Base-by-base conservation (phyloP, 2,329 filamentous ascomycete species). In the Cladophialophora psammophila region DNA sequence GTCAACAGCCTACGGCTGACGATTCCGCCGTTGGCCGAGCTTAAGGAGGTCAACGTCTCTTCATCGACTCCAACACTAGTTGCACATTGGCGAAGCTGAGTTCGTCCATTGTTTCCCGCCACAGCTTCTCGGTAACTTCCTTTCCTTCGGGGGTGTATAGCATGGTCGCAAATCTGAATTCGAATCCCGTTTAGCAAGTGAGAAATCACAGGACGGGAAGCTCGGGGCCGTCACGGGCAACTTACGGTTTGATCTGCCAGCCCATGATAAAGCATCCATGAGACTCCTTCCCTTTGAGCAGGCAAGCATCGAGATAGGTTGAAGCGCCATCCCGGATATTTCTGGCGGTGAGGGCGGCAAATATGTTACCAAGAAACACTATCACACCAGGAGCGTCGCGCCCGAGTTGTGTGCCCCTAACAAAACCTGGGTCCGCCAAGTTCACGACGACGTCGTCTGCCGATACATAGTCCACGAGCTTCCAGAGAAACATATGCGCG, bases 221-320 rank as follows among this genome's bases (percentile, higher is more conserved):
- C 8, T n/a, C 1, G 34, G 56, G 26, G 8, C 36, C 8, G 7
- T 42, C 26, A 36, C 6, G 50, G 31, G 15, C n/a, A 54, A 78
- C 82, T 80, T 74, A 85, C 80, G 82, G 80, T 3, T 71, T 69
- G 18, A 85, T 79, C 7, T 80, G 74, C 78, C 82, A 85, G 56
- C 81, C 80, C 78, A 82, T 83, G 0, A 86, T 48, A 66, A 82
- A 85, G 53, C 80, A 82, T 0, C 84, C 84, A 71, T 87, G 85
- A 0, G 81, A 82, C 71, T 85, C 83, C 52, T 77, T 78, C 0
- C 84, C 84, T 61, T 85, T 79, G 0, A 77, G 75, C 0, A 82
- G 75, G 0, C 74, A 75, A 0, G 84, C 84, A 71, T 87, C 81
- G 0, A 86, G 64, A 69, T 82, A 85, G 0, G 79, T 81, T 54